Conservation (phyloP, 1,284 basidiomycete genomes). For the Boletus semigastroideus region DNA sequence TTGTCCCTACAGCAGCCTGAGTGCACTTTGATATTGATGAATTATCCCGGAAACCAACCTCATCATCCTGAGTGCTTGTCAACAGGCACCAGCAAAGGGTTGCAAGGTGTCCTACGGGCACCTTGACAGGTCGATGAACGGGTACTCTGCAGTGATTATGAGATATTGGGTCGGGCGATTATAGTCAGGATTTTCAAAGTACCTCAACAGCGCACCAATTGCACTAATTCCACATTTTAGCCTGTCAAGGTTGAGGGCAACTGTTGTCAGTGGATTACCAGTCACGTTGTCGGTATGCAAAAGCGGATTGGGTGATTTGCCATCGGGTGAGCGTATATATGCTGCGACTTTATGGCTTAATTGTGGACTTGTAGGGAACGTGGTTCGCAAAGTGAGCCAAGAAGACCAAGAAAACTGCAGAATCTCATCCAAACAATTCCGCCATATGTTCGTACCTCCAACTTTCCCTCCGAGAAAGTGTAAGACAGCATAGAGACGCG, state of each 20-base stretch:
- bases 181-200: not conserved
- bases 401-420: constrained; percentile 61
- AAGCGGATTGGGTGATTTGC: constrained; percentile 11
- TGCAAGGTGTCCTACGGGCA: constrained; percentile 68
- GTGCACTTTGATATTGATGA: constrained; percentile 6
- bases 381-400: constrained; percentile 56
- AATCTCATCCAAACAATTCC: constrained; percentile 68
- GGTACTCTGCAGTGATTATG: constrained; percentile 43
- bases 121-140: constrained; percentile 63
- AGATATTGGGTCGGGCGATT: constrained; percentile 4
- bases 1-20: constrained; percentile 39
- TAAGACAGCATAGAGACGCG: constrained; percentile 56
- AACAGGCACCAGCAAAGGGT: constrained; percentile 54
- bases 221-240: constrained; percentile 54
- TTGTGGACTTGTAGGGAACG: constrained; percentile 41
- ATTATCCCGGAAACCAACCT: constrained; percentile 33
- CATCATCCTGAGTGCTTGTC: constrained; percentile 55
- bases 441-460: constrained; percentile 67
- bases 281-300: constrained; percentile 9
- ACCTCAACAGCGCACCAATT: constrained; percentile 57
- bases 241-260: constrained; percentile 59
- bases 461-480: constrained; percentile 76
- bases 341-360: constrained; percentile 12
- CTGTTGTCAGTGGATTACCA: constrained; percentile 40
- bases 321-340: constrained; percentile 4